Conservation (phyloP, 1,139 yeast species). For the Taiozyma sp. region DNA sequence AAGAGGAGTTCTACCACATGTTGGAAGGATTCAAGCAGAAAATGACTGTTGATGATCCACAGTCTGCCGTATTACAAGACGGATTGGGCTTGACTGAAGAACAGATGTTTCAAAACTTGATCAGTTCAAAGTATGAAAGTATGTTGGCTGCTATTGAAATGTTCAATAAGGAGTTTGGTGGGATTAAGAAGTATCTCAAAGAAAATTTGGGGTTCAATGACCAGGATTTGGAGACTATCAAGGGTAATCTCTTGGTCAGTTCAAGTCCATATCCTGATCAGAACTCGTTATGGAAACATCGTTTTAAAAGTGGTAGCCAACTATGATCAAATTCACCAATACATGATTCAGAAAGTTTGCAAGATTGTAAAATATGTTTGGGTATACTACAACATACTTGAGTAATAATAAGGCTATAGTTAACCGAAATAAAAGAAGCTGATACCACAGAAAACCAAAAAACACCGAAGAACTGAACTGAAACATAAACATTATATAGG, state of each 20-base stretch:
- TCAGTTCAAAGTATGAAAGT: conserved; percentile 67
- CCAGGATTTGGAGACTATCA: conserved; percentile 47
- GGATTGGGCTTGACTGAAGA: conserved; percentile 19
- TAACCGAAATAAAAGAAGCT: background rate
- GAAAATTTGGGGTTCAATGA: conserved; percentile 41
- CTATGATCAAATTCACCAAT: conserved; percentile 1
- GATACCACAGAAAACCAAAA: background rate
- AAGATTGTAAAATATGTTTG: too few relatives aligned
- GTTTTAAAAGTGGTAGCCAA: conserved; percentile 11
- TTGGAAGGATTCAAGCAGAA: conserved; percentile 18
- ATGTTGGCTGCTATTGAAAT: conserved; percentile 61
- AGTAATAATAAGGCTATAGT: background rate
- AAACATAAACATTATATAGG: background rate
- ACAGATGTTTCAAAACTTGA: conserved; percentile 41
- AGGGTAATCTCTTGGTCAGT: conserved; percentile 36
- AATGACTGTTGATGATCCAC: conserved; percentile 7
- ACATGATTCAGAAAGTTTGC: background rate
- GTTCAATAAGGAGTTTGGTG: conserved; percentile 48
- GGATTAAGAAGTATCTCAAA: conserved; percentile 47
- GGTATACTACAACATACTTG: background rate
- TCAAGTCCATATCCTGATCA: conserved; percentile 14
- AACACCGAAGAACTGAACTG: background rate
- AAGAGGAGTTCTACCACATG: conserved; percentile 29
- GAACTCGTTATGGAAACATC: conserved; percentile 19
- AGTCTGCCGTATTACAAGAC: conserved; percentile 3